Base-by-base conservation (phyloP, 176 grass and related monocot species). In the Puccinellia tenuiflora region DNA sequence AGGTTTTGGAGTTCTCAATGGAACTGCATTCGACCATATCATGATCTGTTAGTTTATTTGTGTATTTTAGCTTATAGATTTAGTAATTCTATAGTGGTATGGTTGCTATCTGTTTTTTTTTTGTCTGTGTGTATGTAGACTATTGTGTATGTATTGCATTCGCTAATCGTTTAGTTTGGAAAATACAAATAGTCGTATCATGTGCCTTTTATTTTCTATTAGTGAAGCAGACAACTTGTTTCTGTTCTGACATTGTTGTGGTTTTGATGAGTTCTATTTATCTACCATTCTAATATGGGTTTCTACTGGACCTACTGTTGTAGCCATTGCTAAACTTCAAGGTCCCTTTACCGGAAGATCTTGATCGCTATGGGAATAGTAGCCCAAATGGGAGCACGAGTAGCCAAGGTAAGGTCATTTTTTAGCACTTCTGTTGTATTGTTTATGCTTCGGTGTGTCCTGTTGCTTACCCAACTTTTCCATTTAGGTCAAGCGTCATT, bases 311-410 rank as follows among this genome's bases (percentile, higher is more conserved):
- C 80, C 65, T 80, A 12, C 50, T 63, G 20, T 71, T 88, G 75
- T 75, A 99, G 97, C 89, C 97, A 75, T 89, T 99, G 86, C 79
- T 96, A 82, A 96, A 81, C 85, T 99, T 96, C 87, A 94, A 79
- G 78, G 97, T 96, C 53, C 97, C 97, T 79, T 59, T 77, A 79
- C 89, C 83, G 0, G 89, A 92, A 76, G 93, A 96, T 88, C 71
- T 90, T 60, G 83, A 95, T 60, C 77, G 76, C 60, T 91, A 90
- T 69, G 91, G 81, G 59, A 88, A 86, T 86, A 87, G 85, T 77
- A 99, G 91, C 79, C 90, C 91, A 22, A 92, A 96, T 63, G 87
- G 89, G 72, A 99, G 93, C 70, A 79, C 52, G 65, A 90, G 85
- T 70, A 88, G 90, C 61, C 85, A 94, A 94, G 97, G 97, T 99